phyloP scores from a whole-genome alignment of 495 filamentous ascomycete species.

The Hyaloscypha hepaticicola region DNA sequence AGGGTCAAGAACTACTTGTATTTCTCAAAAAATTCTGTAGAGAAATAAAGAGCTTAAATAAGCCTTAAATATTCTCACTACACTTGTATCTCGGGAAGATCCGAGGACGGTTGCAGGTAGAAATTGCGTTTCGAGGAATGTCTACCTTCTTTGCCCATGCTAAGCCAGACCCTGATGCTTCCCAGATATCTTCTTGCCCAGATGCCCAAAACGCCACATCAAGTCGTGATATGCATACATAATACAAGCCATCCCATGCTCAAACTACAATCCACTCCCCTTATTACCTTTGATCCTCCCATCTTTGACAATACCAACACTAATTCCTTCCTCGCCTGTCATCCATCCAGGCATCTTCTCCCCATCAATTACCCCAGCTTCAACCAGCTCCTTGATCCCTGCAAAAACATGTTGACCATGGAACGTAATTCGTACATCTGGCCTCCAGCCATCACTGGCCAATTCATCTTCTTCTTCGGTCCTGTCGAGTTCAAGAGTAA shows the following conservation, averaged over 20 bases:
- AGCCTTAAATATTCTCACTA: not conserved
- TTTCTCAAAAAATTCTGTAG: no score
- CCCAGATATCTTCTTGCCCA: slow-evolving; percentile 2
- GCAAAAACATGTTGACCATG: slow-evolving; percentile 78
- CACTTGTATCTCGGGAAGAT: not conserved
- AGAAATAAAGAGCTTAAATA: no score
- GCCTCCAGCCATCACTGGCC: slow-evolving; percentile 47
- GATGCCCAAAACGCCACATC: slow-evolving; percentile 6
- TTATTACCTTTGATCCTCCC: slow-evolving; percentile 56
- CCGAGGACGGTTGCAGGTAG: not conserved
- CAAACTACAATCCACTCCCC: slow-evolving; percentile 43
- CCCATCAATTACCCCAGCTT: slow-evolving; percentile 69
- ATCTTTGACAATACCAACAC: slow-evolving; percentile 61
- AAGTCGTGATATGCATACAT: not conserved
- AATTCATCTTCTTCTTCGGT: slow-evolving; percentile 32
- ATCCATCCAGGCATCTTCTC: slow-evolving; percentile 85
- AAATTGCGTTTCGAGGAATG: not conserved
- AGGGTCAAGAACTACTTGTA: no score
- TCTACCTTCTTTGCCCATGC: not conserved
- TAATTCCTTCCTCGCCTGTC: slow-evolving; percentile 83
- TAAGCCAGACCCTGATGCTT: not conserved
- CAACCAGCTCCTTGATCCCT: slow-evolving; percentile 72
- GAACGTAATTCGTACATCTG: slow-evolving; percentile 63
- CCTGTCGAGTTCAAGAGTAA: slow-evolving; percentile 30
- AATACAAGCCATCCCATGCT: not conserved